A percentile compares a stretch with the other conserved stretches of the same genome.
phyloP scores from a whole-genome alignment of 106 monocot species.

The Agapanthus africanus region DNA sequence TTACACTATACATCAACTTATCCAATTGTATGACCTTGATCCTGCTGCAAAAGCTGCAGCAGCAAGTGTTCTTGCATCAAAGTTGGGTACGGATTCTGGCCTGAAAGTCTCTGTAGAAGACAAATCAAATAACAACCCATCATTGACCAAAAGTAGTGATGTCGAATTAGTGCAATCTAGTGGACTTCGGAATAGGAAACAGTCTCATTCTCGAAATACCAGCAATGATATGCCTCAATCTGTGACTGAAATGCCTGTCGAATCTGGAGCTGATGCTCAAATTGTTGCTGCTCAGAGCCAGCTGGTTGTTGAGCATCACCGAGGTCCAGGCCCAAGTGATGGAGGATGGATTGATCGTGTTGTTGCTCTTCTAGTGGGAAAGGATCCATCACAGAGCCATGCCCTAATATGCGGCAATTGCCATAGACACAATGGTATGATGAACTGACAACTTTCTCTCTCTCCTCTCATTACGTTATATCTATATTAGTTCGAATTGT shows the following conservation, averaged over 20 bases:
- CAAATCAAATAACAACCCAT: constrained; percentile 16
- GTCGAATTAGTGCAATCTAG: constrained; percentile 34
- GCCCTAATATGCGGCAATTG: constrained; percentile 66
- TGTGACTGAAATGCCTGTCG: constrained; percentile 12
- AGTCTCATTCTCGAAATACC: constrained; percentile 15
- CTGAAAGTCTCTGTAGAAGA: constrained; percentile 61
- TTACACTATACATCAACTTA: constrained; percentile 91
- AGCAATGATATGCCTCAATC: constrained; percentile 8
- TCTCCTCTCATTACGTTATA: too few species aligned
- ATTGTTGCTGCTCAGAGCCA: constrained; percentile 17
- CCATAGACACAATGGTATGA: constrained; percentile 60
- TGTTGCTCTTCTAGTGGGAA: constrained; percentile 45
- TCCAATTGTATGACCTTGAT: constrained; percentile 97
- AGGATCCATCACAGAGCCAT: constrained; percentile 48
- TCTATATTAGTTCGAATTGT: too few species aligned
- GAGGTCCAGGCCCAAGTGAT: constrained; percentile 26
- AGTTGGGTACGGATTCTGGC: constrained; percentile 76
- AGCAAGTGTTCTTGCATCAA: constrained; percentile 83
- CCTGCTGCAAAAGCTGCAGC: constrained; percentile 95
- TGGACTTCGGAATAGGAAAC: constrained; percentile 61
- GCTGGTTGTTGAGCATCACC: constrained; percentile 55
- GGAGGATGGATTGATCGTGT: constrained; percentile 48
- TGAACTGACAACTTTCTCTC: too few species aligned
- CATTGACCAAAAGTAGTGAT: constrained; percentile 34
- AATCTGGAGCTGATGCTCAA: too few species aligned